Base-by-base conservation (phyloP, 1,139 yeast genomes). In the Hansenula sp. region DNA sequence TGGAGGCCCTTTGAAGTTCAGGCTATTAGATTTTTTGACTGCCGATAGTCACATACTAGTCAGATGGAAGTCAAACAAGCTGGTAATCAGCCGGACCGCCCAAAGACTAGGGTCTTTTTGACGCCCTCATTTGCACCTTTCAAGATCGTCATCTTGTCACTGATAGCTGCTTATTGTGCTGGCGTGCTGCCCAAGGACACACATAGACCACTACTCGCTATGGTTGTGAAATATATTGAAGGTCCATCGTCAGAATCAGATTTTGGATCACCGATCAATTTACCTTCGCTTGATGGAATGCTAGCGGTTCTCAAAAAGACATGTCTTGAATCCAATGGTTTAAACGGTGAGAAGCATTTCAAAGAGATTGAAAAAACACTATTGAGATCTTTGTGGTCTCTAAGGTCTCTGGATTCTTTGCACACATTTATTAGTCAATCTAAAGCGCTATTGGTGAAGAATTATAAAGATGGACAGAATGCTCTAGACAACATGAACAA, bases 141-240 rank as follows among this genome's bases (percentile, higher is more conserved):
- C 34, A 69, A 68, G 46, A 52, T 70, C 0, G 66, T 69, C 1
- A 46, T 69, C 2, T 46, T 70, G n/a, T 57, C 63, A 1, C 47
- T 70, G 21, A 62, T 70, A 8, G 65, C 65, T 3, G 68, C 67
- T 0, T 68, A 69, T 44, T 70, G 74, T 41, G 55, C 63, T 13
- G 65, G 65, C 7, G 53, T 55, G 15, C 50, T 69, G 2, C 73
- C 74, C 9, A 47, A 58, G 17, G 54, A 54, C 25, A 58, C 63
- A 16, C 58, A 61, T 24, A 62, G 72, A 5, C 67, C 71, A 1
- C 47, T 69, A 17, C 50, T 70, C 27, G 52, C 69, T 9, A 54
- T 65, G 1, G 50, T 69, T 7, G 71, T 69, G 11, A 59, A 59
- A 29, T 53, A 66, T 43, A 67, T 69, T 21, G 65, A 60, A 38